Conservation (phyloP, 2,329 filamentous ascomycete species). For the Akanthomyces uredinophilus region DNA sequence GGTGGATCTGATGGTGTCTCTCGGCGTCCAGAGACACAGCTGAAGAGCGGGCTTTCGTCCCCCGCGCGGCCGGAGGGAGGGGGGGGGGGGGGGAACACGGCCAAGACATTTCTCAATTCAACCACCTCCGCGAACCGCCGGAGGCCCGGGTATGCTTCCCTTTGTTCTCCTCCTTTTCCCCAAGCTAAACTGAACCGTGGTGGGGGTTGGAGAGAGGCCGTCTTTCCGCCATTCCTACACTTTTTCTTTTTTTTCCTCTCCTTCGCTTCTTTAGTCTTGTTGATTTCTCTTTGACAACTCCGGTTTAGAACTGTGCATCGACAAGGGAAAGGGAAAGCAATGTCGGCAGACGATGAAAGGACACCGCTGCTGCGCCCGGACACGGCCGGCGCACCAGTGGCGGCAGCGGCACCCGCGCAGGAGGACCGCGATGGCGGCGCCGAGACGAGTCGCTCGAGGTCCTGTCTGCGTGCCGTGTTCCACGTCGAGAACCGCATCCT, state of each 20-base stretch:
- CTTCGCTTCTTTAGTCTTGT: not conserved
- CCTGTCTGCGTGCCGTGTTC: slow-evolving; percentile 20
- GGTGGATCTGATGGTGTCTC: no score
- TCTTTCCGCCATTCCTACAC: not conserved
- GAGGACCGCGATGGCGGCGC: not conserved
- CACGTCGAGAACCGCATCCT: slow-evolving; percentile 44
- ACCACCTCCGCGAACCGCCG: not conserved
- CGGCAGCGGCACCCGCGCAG: not conserved
- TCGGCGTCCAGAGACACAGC: no score
- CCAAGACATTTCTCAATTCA: not conserved
- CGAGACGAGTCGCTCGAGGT: slow-evolving; percentile 1
- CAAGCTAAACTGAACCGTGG: not conserved
- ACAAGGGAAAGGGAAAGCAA: not conserved
- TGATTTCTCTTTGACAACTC: not conserved
- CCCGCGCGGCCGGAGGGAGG: not conserved
- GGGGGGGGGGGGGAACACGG: no score
- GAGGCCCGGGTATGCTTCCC: slow-evolving; percentile 6
- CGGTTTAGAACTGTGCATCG: no score
- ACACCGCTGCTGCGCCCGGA: slow-evolving; percentile 7
- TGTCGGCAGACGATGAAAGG: slow-evolving; percentile 9
- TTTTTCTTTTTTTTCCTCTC: not conserved
- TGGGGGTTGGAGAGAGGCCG: no score
- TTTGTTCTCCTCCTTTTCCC: not conserved
- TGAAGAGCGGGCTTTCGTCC: not conserved
- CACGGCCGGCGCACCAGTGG: not conserved